Conservation (phyloP, 768 basidiomycete species). For the Galerina sulciceps region DNA sequence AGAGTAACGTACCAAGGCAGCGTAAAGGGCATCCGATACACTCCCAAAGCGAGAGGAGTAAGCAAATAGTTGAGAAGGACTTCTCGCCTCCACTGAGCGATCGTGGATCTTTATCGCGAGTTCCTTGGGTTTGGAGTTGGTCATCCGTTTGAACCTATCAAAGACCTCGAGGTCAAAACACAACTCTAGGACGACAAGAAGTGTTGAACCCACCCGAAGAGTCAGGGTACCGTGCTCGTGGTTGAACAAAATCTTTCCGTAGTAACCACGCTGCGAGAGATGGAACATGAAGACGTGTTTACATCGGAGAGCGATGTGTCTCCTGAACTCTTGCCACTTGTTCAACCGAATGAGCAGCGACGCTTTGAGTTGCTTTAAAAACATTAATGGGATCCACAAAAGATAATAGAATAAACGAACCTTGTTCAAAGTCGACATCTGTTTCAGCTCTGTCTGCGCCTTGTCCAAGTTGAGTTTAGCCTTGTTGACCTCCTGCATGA, state of each 20-base stretch:
- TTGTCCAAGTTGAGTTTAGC: constrained; percentile 61
- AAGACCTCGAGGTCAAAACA: not conserved
- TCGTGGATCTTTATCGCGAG: constrained; percentile 80
- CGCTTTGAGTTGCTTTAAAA: constrained; percentile 43
- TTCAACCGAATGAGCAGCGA: constrained; percentile 68
- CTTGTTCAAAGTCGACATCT: constrained; percentile 68
- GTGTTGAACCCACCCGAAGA: constrained; percentile 53
- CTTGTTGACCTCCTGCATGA: constrained; percentile 72
- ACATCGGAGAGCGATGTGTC: constrained; percentile 87
- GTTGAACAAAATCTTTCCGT: constrained; percentile 87
- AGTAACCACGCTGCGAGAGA: constrained; percentile 86
- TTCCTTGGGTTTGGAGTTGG: constrained; percentile 62
- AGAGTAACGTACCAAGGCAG: constrained; percentile 69
- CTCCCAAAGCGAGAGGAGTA: constrained; percentile 95
- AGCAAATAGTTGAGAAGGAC: constrained; percentile 94
- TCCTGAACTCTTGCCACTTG: constrained; percentile 88
- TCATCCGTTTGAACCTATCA: constrained; percentile 83
- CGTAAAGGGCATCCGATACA: constrained; percentile 92
- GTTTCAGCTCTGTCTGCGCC: constrained; percentile 65
- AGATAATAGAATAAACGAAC: constrained; percentile 37
- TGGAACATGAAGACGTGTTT: constrained; percentile 82
- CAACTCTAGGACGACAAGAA: not conserved
- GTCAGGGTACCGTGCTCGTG: constrained; percentile 63
- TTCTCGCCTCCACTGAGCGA: constrained; percentile 94
- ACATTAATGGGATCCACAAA: not conserved